These are phyloP conservation scores for Scedosporium aurantiacum DNA, from an alignment of 2,329 filamentous ascomycete species.

Conservation along the genomic window DNA sequence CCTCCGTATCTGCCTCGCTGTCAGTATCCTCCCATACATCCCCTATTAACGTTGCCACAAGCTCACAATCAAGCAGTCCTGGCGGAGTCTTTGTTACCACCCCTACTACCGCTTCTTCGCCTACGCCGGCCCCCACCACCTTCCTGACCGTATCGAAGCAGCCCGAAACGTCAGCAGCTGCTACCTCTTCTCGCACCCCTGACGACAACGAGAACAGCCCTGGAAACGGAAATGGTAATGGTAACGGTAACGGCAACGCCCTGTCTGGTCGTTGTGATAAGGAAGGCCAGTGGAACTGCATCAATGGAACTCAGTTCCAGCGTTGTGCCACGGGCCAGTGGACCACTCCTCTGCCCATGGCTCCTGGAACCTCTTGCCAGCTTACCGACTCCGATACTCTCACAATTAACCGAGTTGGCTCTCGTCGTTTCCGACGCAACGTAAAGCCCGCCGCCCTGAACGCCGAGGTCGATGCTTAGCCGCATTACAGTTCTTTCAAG, in stretches of 20 bases:
- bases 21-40: slow-evolving; percentile 14
- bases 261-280: slow-evolving; percentile 26
- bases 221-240: too few relatives aligned
- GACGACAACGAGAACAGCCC: slow-evolving; percentile 8
- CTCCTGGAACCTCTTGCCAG: slow-evolving; percentile 41
- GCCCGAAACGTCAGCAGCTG: slow-evolving; percentile 4
- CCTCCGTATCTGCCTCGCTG: slow-evolving; percentile 11
- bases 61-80: slow-evolving; percentile 19
- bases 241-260: too few relatives aligned
- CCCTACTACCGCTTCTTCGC: slow-evolving; percentile 7
- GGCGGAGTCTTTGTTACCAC: slow-evolving; percentile 31
- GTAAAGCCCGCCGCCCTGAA: background rate
- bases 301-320: slow-evolving; percentile 45
- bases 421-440: slow-evolving; percentile 1
- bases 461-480: too few relatives aligned
- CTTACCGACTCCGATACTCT: slow-evolving; percentile 17
- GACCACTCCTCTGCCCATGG: slow-evolving; percentile 36
- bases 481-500: background rate
- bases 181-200: slow-evolving; percentile 12
- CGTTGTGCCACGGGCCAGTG: slow-evolving; percentile 50
- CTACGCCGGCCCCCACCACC: slow-evolving; percentile 5
- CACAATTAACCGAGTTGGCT: slow-evolving; percentile 8
- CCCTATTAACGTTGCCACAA: background rate
- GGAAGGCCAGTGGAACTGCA: slow-evolving; percentile 50
- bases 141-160: slow-evolving; percentile 12